Base-by-base conservation (phyloP, 768 basidiomycete species). In the Tulasnella sp. region DNA sequence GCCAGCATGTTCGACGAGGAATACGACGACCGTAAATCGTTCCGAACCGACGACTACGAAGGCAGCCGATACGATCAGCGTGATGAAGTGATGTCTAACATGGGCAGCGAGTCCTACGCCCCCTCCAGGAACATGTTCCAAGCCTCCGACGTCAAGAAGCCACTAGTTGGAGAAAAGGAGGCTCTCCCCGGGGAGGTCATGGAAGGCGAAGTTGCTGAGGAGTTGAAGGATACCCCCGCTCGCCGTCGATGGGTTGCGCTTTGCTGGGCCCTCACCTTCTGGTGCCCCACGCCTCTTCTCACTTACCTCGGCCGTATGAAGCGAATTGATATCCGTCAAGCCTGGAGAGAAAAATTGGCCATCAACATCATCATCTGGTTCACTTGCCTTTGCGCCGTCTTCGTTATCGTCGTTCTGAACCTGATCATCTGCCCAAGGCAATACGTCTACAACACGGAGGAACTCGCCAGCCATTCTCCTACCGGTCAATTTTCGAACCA, bases 301-400 rank as follows among this genome's bases (percentile, higher is more conserved):
- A 87, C 84, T 13, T 90, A 88, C 83, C 80, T 94, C 75, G 96
- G 97, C 0, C 88, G 94, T 39, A 98, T 98, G 96, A 98, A 98
- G 85, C 92, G 97, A 9, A 84, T 92, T 80, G 98, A 99, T 82
- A 88, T 99, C 32, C 90, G 93, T 35, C 95, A 98, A 84, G 98
- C 98, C 1, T 99, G 98, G 98, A 87, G 97, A 78, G 98, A 99
- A 85, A 99, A 99, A 84, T 87, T 98, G 1, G 94, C 95, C 3
- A 89, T 98, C 82, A 98, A 99, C 84, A 84, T 99, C 78, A 86
- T 99, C 85, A 99, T 99, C 81, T 98, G 96, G 97, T 90, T 98
- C 82, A 86, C 93, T 40, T 98, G 96, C 80, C 92, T 84, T n/a
- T 90, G 90, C 81, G 91, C 95, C 0, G 88, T 96, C 70, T 99